These are phyloP conservation scores for Firmiana major DNA, from an alignment of 345 rosid genomes.

Conservation along the genomic window DNA sequence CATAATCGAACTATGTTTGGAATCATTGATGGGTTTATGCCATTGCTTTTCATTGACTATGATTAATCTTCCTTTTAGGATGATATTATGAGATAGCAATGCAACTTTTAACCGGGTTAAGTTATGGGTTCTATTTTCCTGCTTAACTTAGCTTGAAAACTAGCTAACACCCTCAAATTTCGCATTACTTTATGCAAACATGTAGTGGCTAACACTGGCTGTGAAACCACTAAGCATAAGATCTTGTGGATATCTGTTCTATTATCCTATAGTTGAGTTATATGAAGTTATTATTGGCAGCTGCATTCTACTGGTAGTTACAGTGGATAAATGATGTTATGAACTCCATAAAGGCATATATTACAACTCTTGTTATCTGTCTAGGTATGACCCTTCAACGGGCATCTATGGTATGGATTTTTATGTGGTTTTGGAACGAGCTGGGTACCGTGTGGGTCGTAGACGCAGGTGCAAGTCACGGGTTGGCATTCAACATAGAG, in stretches of 20 bases:
- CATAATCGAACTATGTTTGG: background rate
- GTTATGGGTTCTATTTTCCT: background rate
- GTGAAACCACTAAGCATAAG: background rate
- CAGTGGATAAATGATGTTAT: background rate
- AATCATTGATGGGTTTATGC: background rate
- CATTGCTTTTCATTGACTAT: background rate
- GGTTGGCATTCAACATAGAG: slow-evolving; percentile 83
- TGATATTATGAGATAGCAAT: background rate
- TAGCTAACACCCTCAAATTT: background rate
- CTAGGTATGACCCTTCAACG: slow-evolving; percentile 65
- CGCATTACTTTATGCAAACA: background rate
- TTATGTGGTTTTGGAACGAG: slow-evolving; percentile 68
- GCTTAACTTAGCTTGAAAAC: background rate
- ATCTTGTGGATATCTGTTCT: background rate
- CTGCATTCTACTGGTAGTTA: background rate
- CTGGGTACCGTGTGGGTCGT: slow-evolving; percentile 82
- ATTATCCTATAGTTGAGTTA: background rate
- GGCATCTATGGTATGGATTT: slow-evolving; percentile 80
- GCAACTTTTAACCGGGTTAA: background rate
- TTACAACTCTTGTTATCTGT: background rate
- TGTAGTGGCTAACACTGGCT: background rate
- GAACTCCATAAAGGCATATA: background rate
- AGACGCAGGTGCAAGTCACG: slow-evolving; percentile 80
- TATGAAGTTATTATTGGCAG: background rate
- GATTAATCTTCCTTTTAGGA: background rate